Percentiles rank a stretch among this genome's conserved stretches.
phyloP scores from a whole-genome alignment of 257 asterid species.

The Cruciata laevipes region DNA sequence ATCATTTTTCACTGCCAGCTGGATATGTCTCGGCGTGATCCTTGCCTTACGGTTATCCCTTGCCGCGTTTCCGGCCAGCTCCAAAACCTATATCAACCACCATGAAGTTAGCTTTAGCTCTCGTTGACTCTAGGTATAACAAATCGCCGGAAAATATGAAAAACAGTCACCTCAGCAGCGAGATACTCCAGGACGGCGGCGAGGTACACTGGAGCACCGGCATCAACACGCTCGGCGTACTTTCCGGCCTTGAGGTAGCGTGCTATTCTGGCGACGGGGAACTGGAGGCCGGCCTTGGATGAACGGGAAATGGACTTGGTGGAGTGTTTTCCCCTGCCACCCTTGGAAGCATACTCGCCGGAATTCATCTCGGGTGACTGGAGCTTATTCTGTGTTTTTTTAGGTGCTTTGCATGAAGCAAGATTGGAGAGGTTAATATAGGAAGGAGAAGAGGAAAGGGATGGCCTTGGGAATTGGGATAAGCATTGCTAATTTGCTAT shows the following conservation, averaged over 20 bases:
- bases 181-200: slow-evolving; percentile 19
- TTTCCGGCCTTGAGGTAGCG: slow-evolving; percentile 53
- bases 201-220: slow-evolving; percentile 23
- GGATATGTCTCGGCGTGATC: not conserved
- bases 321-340: slow-evolving; percentile 38
- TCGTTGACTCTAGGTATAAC: not conserved
- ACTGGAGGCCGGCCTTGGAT: slow-evolving; percentile 53
- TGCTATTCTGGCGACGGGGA: slow-evolving; percentile 52
- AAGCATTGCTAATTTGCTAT: no score
- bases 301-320: slow-evolving; percentile 41
- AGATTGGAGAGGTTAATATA: not conserved
- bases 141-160: not conserved
- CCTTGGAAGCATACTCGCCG: slow-evolving; percentile 16
- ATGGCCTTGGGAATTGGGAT: no score
- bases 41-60: not conserved
- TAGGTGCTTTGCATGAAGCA: not conserved
- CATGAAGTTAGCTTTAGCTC: no score
- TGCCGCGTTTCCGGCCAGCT: not conserved
- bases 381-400: not conserved
- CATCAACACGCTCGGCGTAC: slow-evolving; percentile 52
- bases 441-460: slow-evolving; percentile 4
- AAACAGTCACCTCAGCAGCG: slow-evolving; percentile 30
- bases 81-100: not conserved
- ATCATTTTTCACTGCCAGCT: not conserved
- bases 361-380: slow-evolving; percentile 21